These are phyloP conservation scores for Tulasnella sp. DNA, from an alignment of 768 basidiomycete genomes.

Conservation along the genomic window DNA sequence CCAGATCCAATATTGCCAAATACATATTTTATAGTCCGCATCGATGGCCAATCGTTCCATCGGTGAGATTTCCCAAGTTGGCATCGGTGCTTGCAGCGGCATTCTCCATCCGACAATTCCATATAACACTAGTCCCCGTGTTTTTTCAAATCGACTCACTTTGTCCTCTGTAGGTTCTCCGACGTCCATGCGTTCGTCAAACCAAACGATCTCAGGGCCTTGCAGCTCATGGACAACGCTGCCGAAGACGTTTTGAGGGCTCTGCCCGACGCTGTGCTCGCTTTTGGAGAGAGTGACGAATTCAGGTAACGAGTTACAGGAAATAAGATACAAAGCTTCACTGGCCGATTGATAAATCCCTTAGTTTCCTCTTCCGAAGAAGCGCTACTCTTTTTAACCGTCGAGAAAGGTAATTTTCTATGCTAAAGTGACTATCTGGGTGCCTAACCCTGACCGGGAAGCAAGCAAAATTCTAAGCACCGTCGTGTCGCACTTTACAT, in stretches of 20 bases:
- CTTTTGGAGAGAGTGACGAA: slow-evolving; percentile 96
- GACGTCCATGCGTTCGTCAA: slow-evolving; percentile 78
- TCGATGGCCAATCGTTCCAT: slow-evolving; percentile 95
- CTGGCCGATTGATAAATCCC: not conserved
- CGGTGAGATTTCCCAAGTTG: slow-evolving; percentile 49
- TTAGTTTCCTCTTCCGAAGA: slow-evolving; percentile 81
- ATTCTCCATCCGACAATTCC: too few relatives aligned
- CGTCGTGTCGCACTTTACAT: slow-evolving; percentile 83
- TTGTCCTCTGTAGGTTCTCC: slow-evolving; percentile 59
- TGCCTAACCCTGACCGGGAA: not conserved
- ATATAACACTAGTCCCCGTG: not conserved
- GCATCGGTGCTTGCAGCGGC: not conserved
- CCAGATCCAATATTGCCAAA: slow-evolving; percentile 81
- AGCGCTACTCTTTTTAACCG: slow-evolving; percentile 78
- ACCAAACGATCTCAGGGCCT: slow-evolving; percentile 85
- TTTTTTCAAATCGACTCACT: not conserved
- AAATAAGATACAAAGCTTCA: not conserved
- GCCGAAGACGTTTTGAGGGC: slow-evolving; percentile 77
- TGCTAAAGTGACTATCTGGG: not conserved
- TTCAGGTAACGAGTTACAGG: slow-evolving; percentile 60
- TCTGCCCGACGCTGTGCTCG: slow-evolving; percentile 78
- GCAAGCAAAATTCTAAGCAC: slow-evolving; percentile 71
- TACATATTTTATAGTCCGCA: slow-evolving; percentile 76
- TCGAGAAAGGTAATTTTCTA: slow-evolving; percentile 46
- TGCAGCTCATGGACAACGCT: slow-evolving; percentile 88